These are phyloP conservation scores for Wickerhamia fluorescens DNA, from an alignment of 805 yeast species.

Conservation along the genomic window DNA sequence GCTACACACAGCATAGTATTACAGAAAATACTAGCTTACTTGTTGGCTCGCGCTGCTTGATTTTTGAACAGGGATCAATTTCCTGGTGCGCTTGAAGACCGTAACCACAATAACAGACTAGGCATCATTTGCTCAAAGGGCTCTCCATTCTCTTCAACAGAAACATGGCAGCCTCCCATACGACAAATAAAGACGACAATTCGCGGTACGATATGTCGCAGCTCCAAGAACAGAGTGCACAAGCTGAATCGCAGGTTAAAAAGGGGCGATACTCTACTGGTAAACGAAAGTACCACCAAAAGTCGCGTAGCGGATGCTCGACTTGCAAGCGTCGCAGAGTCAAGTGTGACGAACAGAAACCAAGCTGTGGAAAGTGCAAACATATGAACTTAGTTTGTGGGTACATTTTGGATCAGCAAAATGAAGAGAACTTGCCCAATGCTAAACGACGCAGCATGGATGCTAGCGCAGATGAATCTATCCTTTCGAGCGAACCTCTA, in stretches of 20 bases:
- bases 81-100: too few relatives aligned
- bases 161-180: constrained; percentile 4
- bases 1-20: too few relatives aligned
- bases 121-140: too few relatives aligned
- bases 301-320: constrained; percentile 82
- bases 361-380: constrained; percentile 70
- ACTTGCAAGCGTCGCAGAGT: constrained; percentile 87
- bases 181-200: too few relatives aligned
- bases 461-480: constrained; percentile 2
- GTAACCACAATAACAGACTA: too few relatives aligned
- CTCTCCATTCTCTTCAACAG: constrained; percentile 3
- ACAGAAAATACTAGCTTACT: too few relatives aligned
- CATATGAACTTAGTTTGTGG: constrained; percentile 76
- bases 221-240: too few relatives aligned
- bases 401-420: constrained; percentile 28
- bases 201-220: too few relatives aligned
- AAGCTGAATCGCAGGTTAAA: too few relatives aligned
- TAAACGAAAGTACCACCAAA: constrained; percentile 82
- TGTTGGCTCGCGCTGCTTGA: too few relatives aligned
- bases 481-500: not conserved
- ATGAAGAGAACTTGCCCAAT: constrained; percentile 1
- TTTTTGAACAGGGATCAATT: too few relatives aligned
- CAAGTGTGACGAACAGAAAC: constrained; percentile 85
- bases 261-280: constrained; percentile 47
- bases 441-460: not conserved